A percentile compares a stretch with the other conserved stretches of the same genome.
Conservation (phyloP, 495 filamentous ascomycete species). For the Symbiotaphrina buchneri region DNA sequence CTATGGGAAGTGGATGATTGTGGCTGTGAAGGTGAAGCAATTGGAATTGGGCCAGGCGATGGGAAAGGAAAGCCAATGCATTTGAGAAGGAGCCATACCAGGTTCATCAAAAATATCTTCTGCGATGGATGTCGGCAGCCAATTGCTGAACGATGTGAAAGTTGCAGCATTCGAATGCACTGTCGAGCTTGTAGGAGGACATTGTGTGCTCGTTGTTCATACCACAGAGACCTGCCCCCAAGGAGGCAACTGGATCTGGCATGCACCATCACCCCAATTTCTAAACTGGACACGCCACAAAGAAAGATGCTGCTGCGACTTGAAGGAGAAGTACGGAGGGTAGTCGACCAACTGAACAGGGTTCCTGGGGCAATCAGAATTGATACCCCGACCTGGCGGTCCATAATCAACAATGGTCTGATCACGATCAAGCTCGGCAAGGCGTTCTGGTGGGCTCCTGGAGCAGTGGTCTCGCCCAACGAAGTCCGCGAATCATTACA, state of each 20-base stretch:
- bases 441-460: constrained; percentile 35
- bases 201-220: constrained; percentile 36
- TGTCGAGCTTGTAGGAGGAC: constrained; percentile 39
- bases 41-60: constrained; percentile 26
- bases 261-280: not conserved
- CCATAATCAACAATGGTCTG: not conserved
- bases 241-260: constrained; percentile 6
- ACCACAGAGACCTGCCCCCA: constrained; percentile 26
- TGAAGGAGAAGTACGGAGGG: too few relatives aligned
- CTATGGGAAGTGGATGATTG: constrained; percentile 35
- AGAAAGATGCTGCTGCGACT: constrained; percentile 9
- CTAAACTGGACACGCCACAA: constrained; percentile 4
- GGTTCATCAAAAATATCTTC: constrained; percentile 26
- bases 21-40: constrained; percentile 28
- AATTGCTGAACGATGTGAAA: constrained; percentile 34
- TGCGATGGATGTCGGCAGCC: constrained; percentile 28
- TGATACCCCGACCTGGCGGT: not conserved
- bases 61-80: constrained; percentile 31
- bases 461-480: constrained; percentile 26
- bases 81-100: constrained; percentile 27
- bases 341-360: constrained; percentile 7
- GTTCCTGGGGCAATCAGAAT: not conserved
- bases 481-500: constrained; percentile 27
- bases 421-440: constrained; percentile 6
- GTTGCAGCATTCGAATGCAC: constrained; percentile 40